phyloP scores from a whole-genome alignment of 805 yeast species.

The Saccharomycopsis sp. region DNA sequence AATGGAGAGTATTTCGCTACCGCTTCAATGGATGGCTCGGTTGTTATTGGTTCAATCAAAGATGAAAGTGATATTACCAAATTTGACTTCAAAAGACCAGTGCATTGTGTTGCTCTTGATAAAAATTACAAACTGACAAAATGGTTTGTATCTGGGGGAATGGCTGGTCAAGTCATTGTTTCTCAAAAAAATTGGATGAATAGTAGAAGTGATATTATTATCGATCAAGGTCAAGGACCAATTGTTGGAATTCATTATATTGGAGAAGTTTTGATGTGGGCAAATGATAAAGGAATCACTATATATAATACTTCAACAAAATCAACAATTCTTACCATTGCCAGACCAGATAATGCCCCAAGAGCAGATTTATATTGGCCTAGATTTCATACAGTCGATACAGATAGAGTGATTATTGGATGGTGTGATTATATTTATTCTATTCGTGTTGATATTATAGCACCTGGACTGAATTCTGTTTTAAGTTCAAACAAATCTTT shows the following conservation, averaged over 20 bases:
- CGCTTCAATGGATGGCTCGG: constrained; percentile 90
- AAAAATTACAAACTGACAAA: constrained; percentile 51
- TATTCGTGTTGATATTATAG: constrained; percentile 34
- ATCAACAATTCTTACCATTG: constrained; percentile 38
- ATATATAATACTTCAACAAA: constrained; percentile 49
- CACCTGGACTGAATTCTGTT: constrained; percentile 6
- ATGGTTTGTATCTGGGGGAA: constrained; percentile 80
- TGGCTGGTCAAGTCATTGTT: constrained; percentile 68
- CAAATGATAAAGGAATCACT: constrained; percentile 72
- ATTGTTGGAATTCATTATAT: constrained; percentile 56
- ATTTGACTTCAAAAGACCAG: constrained; percentile 77
- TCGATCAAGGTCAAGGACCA: constrained; percentile 58
- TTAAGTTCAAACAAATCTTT: constrained; percentile 27
- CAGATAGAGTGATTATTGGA: constrained; percentile 59
- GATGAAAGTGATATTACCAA: constrained; percentile 59
- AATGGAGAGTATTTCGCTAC: constrained; percentile 74
- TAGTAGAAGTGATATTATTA: constrained; percentile 53
- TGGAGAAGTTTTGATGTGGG: constrained; percentile 67
- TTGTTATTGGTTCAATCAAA: constrained; percentile 62
- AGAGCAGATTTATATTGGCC: constrained; percentile 84
- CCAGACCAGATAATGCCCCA: constrained; percentile 45
- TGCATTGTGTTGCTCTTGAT: constrained; percentile 78
- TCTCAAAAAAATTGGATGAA: constrained; percentile 86
- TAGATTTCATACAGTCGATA: constrained; percentile 52
- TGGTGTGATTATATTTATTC: constrained; percentile 81